Evolutionary conservation across 345 rosid genomes (phyloP).

Genomic region (Brassica carinata): DNA sequence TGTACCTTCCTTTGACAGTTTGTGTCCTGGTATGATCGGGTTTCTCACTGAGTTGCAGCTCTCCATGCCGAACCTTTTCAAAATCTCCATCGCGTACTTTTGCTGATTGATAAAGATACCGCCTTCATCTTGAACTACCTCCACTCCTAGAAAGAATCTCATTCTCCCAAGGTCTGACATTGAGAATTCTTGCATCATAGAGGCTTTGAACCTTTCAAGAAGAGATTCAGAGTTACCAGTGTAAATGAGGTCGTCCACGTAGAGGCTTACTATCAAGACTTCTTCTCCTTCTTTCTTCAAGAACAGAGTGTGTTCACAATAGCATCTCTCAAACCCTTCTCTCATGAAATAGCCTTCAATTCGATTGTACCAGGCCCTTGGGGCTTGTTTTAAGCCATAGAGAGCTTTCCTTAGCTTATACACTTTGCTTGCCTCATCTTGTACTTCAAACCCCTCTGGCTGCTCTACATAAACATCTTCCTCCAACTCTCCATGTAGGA

Average conservation of each 20-base stretch:
- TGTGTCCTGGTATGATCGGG: not conserved
- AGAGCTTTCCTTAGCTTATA: not conserved
- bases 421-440: not conserved
- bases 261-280: too few species aligned
- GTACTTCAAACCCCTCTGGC: not conserved
- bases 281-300: not conserved
- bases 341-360: not conserved
- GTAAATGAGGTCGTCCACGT: not conserved
- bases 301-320: not conserved
- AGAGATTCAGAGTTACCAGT: not conserved
- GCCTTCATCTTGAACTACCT: not conserved
- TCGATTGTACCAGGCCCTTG: not conserved
- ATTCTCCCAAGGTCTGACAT: not conserved
- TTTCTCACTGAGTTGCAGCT: not conserved
- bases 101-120: not conserved
- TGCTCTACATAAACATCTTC: not conserved
- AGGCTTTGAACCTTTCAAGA: not conserved
- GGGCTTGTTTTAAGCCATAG: not conserved
- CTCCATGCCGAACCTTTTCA: not conserved
- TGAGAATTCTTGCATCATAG: not conserved
- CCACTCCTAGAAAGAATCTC: not conserved
- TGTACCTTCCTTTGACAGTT: not conserved
- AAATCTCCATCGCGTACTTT: not conserved
- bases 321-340: not conserved
- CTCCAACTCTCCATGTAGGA: too few species aligned